These are phyloP conservation scores for Polychytrium aggregatum DNA, from an alignment of 192 early-diverging fungal species.

Conservation along the genomic window DNA sequence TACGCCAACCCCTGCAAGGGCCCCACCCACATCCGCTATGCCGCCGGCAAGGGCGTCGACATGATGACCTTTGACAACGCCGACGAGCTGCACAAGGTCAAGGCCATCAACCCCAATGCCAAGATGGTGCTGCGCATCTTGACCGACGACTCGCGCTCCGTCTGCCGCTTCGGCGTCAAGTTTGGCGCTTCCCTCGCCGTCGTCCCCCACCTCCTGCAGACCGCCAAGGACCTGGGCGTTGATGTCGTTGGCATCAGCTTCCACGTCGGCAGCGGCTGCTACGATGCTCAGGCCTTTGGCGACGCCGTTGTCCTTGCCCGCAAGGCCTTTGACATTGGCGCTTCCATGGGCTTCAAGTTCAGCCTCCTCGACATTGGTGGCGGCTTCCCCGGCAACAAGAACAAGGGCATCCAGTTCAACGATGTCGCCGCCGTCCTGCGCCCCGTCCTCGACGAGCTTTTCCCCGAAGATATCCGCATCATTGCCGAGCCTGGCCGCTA, in stretches of 20 bases:
- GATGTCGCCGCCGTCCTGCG: conserved; percentile 69
- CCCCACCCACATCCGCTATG: conserved; percentile 83
- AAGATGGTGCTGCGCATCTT: conserved; percentile 87
- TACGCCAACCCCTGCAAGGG: conserved; percentile 99
- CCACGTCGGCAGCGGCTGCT: conserved; percentile 95
- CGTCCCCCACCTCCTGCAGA: conserved; percentile 53
- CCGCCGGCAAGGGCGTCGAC: conserved; percentile 57
- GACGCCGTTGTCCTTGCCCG: conserved; percentile 83
- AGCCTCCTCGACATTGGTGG: conserved; percentile 61
- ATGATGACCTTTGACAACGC: conserved; percentile 99
- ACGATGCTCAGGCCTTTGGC: conserved; percentile 73
- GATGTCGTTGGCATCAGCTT: conserved; percentile 86
- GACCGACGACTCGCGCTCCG: conserved; percentile 84
- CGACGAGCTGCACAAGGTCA: conserved; percentile 94
- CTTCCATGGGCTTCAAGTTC: conserved; percentile 61
- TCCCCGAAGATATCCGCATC: conserved; percentile 75
- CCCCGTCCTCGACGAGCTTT: conserved; percentile 64
- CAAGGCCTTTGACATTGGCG: conserved; percentile 81
- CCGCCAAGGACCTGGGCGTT: conserved; percentile 68
- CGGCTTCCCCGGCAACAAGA: conserved; percentile 82
- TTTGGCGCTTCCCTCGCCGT: conserved; percentile 81
- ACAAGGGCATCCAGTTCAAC: conserved; percentile 69
- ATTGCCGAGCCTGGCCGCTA: conserved; percentile 98
- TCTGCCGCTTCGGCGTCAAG: conserved; percentile 89
- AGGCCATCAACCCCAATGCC: conserved; percentile 66